These are phyloP conservation scores for Epichloe aotearoae DNA, from an alignment of 2,329 filamentous ascomycete genomes.

Conservation along the genomic window DNA sequence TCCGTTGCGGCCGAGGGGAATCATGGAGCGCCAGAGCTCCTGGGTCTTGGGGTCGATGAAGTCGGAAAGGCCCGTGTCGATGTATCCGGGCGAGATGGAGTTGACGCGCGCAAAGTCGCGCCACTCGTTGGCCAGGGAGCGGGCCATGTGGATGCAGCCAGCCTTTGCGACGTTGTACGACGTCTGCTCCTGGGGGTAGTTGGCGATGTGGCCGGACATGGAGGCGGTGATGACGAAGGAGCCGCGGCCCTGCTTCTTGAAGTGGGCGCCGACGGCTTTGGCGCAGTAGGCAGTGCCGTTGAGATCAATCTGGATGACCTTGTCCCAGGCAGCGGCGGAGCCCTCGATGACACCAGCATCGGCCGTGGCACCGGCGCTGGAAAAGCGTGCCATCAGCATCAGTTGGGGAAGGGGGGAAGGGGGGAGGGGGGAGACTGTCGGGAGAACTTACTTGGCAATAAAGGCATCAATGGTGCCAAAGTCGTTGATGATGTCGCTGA, in stretches of 20 bases:
- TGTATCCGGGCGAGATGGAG: conserved; percentile 54
- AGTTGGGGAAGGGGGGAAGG: too few species aligned
- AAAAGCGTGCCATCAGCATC: not conserved
- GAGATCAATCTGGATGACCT: conserved; percentile 49
- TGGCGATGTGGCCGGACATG: conserved; percentile 60
- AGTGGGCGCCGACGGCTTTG: conserved; percentile 48
- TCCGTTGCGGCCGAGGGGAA: conserved; percentile 58
- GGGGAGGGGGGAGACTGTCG: conserved; percentile 36
- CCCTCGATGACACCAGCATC: conserved; percentile 56
- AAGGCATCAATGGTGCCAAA: conserved; percentile 65
- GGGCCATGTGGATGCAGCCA: conserved; percentile 34
- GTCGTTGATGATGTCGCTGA: conserved; percentile 54
- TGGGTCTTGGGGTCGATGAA: conserved; percentile 56
- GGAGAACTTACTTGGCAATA: conserved; percentile 52
- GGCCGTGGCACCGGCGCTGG: conserved; percentile 52
- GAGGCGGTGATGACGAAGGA: conserved; percentile 57
- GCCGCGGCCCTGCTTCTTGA: conserved; percentile 48
- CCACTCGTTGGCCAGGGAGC: conserved; percentile 49
- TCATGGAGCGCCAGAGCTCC: conserved; percentile 61
- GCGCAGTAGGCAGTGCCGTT: conserved; percentile 58
- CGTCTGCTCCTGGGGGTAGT: conserved; percentile 55
- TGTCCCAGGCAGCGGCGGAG: conserved; percentile 51
- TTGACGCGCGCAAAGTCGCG: conserved; percentile 54
- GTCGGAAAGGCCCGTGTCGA: conserved; percentile 52
- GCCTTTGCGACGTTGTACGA: conserved; percentile 55